Conservation (phyloP, 1,284 basidiomycete genomes). For the Tilletia indica region DNA sequence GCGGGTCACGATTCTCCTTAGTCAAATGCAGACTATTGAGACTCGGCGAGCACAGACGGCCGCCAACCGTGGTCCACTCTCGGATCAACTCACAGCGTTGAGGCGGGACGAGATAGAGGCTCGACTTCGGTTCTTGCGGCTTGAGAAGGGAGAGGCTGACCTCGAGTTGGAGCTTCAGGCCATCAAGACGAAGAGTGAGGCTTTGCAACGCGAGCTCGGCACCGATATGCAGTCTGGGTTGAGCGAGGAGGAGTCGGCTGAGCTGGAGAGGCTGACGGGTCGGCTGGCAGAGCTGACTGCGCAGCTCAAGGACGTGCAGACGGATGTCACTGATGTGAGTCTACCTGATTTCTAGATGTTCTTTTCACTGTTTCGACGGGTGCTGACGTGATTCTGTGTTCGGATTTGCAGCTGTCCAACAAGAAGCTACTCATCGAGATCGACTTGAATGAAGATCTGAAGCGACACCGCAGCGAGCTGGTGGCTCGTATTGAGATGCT, state of each 20-base stretch:
- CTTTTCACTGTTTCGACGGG: not conserved
- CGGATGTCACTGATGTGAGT: constrained; percentile 23
- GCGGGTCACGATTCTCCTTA: constrained; percentile 74
- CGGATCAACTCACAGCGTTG: constrained; percentile 67
- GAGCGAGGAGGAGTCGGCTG: constrained; percentile 69
- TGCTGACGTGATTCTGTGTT: not conserved
- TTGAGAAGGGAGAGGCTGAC: constrained; percentile 71
- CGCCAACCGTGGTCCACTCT: constrained; percentile 68
- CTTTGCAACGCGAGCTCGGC: constrained; percentile 71
- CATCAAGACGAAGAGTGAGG: constrained; percentile 64
- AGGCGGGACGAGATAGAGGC: constrained; percentile 72
- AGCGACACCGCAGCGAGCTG: constrained; percentile 74
- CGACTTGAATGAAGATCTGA: constrained; percentile 84
- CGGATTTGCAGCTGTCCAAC: constrained; percentile 66
- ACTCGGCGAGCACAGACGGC: constrained; percentile 71
- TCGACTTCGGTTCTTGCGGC: constrained; percentile 65
- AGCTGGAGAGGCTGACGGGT: constrained; percentile 71
- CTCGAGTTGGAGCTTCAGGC: constrained; percentile 69
- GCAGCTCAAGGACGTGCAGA: constrained; percentile 64
- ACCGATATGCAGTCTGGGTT: constrained; percentile 75
- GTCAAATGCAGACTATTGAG: constrained; percentile 71
- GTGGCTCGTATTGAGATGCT: constrained; percentile 73
- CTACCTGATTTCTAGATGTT: not conserved
- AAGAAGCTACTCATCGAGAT: constrained; percentile 82
- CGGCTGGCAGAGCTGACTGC: constrained; percentile 75